These are phyloP conservation scores for Ganoderma lucidum DNA, from an alignment of 1,284 basidiomycete genomes.

Conservation along the genomic window DNA sequence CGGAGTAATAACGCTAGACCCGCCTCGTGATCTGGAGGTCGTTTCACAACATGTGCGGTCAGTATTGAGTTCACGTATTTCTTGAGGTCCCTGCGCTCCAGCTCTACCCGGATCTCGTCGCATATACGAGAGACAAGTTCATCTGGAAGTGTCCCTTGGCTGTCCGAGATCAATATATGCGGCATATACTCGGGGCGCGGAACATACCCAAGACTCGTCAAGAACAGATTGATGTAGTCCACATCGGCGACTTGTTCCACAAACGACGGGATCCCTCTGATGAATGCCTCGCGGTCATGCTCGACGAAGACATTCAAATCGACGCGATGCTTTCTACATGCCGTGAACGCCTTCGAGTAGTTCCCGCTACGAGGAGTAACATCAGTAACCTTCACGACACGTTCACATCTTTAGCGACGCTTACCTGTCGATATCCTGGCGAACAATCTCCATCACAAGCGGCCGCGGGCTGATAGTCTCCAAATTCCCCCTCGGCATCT, in stretches of 20 bases:
- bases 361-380: constrained; percentile 52
- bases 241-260: constrained; percentile 89
- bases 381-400: neutral
- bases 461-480: constrained; percentile 96
- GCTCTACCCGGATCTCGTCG: constrained; percentile 77
- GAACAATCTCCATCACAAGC: constrained; percentile 86
- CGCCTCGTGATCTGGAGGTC: constrained; percentile 91
- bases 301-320: constrained; percentile 92
- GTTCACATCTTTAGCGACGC: constrained; percentile 34
- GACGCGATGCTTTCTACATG: constrained; percentile 93
- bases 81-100: constrained; percentile 78
- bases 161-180: constrained; percentile 37
- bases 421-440: constrained; percentile 76
- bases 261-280: constrained; percentile 69
- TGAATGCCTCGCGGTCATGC: constrained; percentile 76
- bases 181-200: too few species aligned
- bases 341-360: constrained; percentile 88
- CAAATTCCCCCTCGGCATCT: constrained; percentile 98
- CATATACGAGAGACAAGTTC: constrained; percentile 79
- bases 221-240: constrained; percentile 94
- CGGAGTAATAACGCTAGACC: constrained; percentile 82
- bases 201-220: constrained; percentile 84
- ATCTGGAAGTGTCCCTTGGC: constrained; percentile 63
- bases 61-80: constrained; percentile 92
- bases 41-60: constrained; percentile 93